Conservation (phyloP, 495 filamentous ascomycete genomes). For the Hypoxylon cercidicola region DNA sequence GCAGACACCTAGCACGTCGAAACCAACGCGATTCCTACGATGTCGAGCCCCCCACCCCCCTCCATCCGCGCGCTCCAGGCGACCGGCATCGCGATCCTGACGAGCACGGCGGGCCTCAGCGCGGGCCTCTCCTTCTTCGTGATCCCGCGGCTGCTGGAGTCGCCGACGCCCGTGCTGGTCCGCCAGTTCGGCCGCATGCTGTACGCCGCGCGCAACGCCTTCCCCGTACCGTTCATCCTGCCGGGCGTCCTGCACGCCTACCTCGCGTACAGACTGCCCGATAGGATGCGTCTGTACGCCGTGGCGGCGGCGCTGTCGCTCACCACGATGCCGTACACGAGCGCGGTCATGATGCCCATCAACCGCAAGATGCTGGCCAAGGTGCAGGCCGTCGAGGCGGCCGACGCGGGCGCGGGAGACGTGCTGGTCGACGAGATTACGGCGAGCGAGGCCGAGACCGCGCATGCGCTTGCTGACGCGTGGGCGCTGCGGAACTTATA, state of each 20-base stretch:
- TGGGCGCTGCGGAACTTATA: constrained; percentile 62
- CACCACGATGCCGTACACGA: constrained; percentile 62
- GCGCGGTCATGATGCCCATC: constrained; percentile 53
- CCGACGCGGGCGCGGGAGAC: constrained; percentile 17
- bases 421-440: constrained; percentile 21
- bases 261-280: constrained; percentile 53
- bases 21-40: not conserved
- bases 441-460: constrained; percentile 45
- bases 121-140: constrained; percentile 54
- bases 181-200: constrained; percentile 59
- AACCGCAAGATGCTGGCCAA: constrained; percentile 55
- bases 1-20: no score
- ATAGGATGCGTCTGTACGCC: constrained; percentile 50
- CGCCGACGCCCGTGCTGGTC: constrained; percentile 62
- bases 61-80: constrained; percentile 57
- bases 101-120: constrained; percentile 54
- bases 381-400: constrained; percentile 43
- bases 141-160: constrained; percentile 62
- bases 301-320: constrained; percentile 54
- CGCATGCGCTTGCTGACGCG: constrained; percentile 56
- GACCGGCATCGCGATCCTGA: constrained; percentile 58
- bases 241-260: constrained; percentile 53
- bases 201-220: constrained; percentile 45
- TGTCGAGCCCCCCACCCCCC: constrained; percentile 8
- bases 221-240: constrained; percentile 47